Conservation (phyloP, 306 rosid genomes). For the Cicer judaicum region DNA sequence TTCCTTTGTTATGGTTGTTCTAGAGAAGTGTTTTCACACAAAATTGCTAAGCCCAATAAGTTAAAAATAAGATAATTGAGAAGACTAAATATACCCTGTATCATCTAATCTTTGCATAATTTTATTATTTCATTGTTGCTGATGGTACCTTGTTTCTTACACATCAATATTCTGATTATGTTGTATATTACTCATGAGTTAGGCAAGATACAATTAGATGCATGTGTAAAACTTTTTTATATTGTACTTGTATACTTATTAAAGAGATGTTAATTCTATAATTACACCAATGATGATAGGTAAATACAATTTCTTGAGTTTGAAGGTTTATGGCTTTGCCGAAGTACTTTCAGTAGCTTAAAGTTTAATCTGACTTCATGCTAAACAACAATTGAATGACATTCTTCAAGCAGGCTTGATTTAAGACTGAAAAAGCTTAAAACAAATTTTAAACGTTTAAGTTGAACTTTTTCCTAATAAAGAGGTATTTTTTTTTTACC, state of each 20-base stretch:
- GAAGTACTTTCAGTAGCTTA: conserved; percentile 4
- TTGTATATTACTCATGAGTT: background rate
- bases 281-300: background rate
- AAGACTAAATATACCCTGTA: too few species aligned
- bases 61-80: background rate
- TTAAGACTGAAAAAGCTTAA: too few species aligned
- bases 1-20: background rate
- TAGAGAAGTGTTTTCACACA: too few species aligned
- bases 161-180: conserved; percentile 3
- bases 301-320: background rate
- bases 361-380: background rate
- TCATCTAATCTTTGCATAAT: background rate
- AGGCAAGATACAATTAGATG: background rate
- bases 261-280: background rate
- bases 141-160: background rate
- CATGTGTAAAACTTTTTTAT: background rate
- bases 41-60: background rate
- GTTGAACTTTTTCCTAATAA: background rate
- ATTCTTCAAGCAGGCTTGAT: too few species aligned
- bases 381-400: too few species aligned
- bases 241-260: background rate
- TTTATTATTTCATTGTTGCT: background rate
- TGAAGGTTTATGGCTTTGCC: conserved; percentile 36
- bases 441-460: background rate
- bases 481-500: too few species aligned